These are phyloP conservation scores for Zygosaccharomyces bailii DNA, from an alignment of 805 yeast species.

Conservation along the genomic window DNA sequence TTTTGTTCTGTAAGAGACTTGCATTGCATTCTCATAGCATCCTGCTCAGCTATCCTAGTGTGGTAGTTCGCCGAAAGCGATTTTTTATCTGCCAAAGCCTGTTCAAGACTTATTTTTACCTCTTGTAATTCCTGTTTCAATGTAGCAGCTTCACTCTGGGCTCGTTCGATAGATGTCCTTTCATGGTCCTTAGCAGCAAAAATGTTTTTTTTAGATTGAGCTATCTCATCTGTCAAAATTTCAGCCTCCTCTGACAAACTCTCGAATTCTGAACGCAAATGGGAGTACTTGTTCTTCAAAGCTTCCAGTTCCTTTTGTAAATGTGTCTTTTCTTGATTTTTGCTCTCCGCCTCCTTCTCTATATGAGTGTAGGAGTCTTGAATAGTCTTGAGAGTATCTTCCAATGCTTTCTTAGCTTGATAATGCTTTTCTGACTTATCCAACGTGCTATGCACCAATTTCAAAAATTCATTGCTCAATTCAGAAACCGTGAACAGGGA, in stretches of 20 bases:
- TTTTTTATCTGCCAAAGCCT: background rate
- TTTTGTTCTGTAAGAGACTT: slow-evolving; percentile 1
- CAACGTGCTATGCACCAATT: slow-evolving; percentile 6
- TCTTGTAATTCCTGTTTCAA: slow-evolving; percentile 8
- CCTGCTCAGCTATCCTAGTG: background rate
- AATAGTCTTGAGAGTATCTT: slow-evolving; percentile 4
- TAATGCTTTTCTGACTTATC: slow-evolving; percentile 6
- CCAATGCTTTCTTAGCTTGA: slow-evolving; percentile 6
- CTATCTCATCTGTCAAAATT: slow-evolving; percentile 11
- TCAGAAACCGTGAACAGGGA: slow-evolving; percentile 11
- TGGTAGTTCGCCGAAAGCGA: background rate
- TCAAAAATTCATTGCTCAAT: slow-evolving; percentile 11
- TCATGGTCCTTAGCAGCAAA: slow-evolving; percentile 9
- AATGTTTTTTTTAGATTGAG: slow-evolving; percentile 9
- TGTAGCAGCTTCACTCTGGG: slow-evolving; percentile 2
- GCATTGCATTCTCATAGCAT: background rate
- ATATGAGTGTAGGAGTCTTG: slow-evolving; percentile 4
- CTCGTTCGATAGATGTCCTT: slow-evolving; percentile 3
- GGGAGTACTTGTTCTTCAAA: slow-evolving; percentile 6
- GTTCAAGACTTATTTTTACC: background rate
- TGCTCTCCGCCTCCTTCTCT: slow-evolving; percentile 6
- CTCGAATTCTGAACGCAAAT: slow-evolving; percentile 11
- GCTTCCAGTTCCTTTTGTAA: slow-evolving; percentile 8
- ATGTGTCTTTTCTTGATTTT: slow-evolving; percentile 4
- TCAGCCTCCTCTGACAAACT: slow-evolving; percentile 10